These are phyloP conservation scores for Sistotremastrum suecicum DNA, from an alignment of 768 basidiomycete genomes.

Conservation along the genomic window DNA sequence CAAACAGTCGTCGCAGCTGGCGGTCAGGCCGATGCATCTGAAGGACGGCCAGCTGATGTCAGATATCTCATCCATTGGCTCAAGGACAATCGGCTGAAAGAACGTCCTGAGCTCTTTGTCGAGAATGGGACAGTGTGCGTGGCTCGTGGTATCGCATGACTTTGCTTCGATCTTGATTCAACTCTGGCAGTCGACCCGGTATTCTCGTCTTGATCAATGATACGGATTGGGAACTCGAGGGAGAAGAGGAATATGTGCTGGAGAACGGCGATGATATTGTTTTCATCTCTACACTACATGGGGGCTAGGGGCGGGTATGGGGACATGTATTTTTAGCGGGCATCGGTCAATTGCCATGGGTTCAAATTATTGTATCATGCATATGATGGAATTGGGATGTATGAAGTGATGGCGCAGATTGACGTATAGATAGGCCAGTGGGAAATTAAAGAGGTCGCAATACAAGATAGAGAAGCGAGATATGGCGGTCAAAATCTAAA, in stretches of 20 bases:
- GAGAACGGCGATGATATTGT: constrained; percentile 78
- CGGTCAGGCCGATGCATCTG: constrained; percentile 6
- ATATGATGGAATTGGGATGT: no score
- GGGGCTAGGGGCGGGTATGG: constrained; percentile 34
- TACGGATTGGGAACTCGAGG: constrained; percentile 96
- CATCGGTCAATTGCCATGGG: no score
- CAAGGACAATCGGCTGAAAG: constrained; percentile 61
- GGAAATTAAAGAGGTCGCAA: no score
- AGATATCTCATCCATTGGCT: constrained; percentile 70
- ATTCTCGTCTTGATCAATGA: constrained; percentile 96
- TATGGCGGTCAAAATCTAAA: constrained; percentile 28
- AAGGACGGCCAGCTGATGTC: constrained; percentile 42
- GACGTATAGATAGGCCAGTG: no score
- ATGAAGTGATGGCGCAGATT: no score
- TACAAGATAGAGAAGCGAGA: neutral
- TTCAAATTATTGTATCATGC: no score
- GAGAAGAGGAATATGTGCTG: constrained; percentile 76
- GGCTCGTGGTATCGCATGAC: neutral
- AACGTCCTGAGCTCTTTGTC: constrained; percentile 79
- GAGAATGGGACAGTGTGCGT: constrained; percentile 79
- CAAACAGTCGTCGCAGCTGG: neutral
- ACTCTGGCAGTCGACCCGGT: constrained; percentile 64
- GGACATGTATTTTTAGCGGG: no score
- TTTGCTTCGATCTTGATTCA: neutral
- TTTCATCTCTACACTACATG: constrained; percentile 93